Percentiles rank a stretch among this genome's conserved stretches.
Evolutionary conservation across 495 filamentous ascomycete genomes (phyloP).

Genomic region (Neurospora sp.): DNA sequence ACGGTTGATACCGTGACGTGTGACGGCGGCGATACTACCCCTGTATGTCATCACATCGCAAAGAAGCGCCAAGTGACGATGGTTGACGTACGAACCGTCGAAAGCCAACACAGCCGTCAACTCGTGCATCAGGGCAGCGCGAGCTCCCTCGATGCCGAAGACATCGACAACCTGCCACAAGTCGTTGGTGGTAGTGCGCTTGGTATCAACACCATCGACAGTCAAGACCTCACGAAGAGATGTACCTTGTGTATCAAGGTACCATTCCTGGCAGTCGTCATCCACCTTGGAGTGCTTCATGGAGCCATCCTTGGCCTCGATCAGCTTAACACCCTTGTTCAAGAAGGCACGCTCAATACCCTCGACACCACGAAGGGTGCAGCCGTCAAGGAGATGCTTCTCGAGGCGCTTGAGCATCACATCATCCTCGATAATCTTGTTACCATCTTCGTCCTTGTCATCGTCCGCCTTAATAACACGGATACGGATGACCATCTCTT

Average conservation of each 20-base stretch:
- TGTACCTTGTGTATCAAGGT: slow-evolving; percentile 86
- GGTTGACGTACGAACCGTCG: slow-evolving; percentile 98
- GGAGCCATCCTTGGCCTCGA: slow-evolving; percentile 53
- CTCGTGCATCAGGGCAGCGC: slow-evolving; percentile 75
- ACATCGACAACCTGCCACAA: slow-evolving; percentile 87
- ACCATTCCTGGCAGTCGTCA: slow-evolving; percentile 73
- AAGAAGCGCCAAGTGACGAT: slow-evolving; percentile 90
- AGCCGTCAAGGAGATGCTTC: slow-evolving; percentile 77
- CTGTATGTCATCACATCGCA: slow-evolving; percentile 97
- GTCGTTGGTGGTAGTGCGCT: slow-evolving; percentile 87
- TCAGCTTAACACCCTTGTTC: slow-evolving; percentile 62
- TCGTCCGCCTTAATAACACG: slow-evolving; percentile 61
- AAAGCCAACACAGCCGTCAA: slow-evolving; percentile 86
- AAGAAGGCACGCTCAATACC: slow-evolving; percentile 89
- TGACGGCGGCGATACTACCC: slow-evolving; percentile 87
- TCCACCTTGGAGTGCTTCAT: slow-evolving; percentile 60
- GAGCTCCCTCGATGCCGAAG: slow-evolving; percentile 92
- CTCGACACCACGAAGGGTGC: slow-evolving; percentile 80
- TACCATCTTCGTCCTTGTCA: slow-evolving; percentile 67
- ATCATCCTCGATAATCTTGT: slow-evolving; percentile 75
- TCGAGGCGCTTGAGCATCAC: slow-evolving; percentile 83
- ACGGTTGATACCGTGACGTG: slow-evolving; percentile 96
- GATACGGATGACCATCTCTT: slow-evolving; percentile 88
- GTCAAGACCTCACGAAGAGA: slow-evolving; percentile 71
- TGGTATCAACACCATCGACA: slow-evolving; percentile 80